Percentiles rank a stretch among this genome's conserved stretches.
Conservation (phyloP, 805 yeast species). For the Spathaspora hagerdaliae region DNA sequence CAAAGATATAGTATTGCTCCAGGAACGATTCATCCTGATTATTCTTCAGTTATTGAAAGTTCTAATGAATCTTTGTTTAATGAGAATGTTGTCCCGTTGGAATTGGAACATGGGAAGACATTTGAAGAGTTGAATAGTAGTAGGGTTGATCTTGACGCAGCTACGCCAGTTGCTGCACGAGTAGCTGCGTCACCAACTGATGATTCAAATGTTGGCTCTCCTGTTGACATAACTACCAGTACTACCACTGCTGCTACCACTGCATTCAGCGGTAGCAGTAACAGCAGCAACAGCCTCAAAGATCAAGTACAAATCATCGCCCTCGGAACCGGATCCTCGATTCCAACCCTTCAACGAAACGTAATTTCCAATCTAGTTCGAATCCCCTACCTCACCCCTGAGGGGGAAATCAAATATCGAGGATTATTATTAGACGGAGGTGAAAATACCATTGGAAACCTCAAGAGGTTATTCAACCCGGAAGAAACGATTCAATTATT, state of each 20-base stretch:
- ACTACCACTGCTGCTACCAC: too few species aligned
- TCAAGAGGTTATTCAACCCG: conserved; percentile 54
- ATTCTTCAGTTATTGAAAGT: conserved; percentile 11
- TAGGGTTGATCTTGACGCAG: conserved; percentile 14
- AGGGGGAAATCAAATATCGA: conserved; percentile 25
- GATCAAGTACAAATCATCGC: conserved; percentile 67
- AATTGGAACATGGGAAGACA: conserved; percentile 5
- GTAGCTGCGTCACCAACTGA: too few species aligned
- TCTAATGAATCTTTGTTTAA: conserved; percentile 32
- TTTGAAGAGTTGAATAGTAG: background rate
- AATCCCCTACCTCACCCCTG: conserved; percentile 45
- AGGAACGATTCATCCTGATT: conserved; percentile 18
- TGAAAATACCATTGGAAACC: conserved; percentile 78
- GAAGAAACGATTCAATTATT: conserved; percentile 39
- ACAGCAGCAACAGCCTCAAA: conserved; percentile 18
- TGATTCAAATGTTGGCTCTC: too few species aligned
- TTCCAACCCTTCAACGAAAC: conserved; percentile 81
- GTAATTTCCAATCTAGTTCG: conserved; percentile 79
- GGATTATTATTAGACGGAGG: conserved; percentile 86
- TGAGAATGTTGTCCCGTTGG: conserved; percentile 18
- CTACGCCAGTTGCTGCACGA: background rate
- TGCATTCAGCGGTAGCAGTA: too few species aligned
- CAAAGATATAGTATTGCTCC: conserved; percentile 26
- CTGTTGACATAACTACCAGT: too few species aligned
- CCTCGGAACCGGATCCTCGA: conserved; percentile 89